Evolutionary conservation across 306 rosid species (phyloP).

Genomic region (Begonia peltatifolia): DNA sequence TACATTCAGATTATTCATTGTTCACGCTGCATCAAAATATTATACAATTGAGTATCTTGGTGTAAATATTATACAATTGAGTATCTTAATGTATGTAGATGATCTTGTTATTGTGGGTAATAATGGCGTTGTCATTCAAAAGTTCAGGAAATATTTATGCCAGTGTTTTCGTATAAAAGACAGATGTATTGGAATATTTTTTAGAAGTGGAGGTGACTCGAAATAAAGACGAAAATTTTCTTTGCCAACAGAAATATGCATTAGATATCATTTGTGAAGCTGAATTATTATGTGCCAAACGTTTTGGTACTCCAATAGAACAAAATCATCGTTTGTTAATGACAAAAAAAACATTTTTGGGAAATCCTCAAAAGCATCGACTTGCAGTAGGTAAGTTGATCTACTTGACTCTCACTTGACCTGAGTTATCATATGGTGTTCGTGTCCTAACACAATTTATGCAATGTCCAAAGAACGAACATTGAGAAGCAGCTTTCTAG

Average conservation of each 20-base stretch:
- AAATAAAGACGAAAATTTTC: background rate
- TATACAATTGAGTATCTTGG: background rate
- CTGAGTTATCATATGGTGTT: no score
- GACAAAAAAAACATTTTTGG: no score
- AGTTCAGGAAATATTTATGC: background rate
- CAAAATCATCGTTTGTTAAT: background rate
- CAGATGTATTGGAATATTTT: slow-evolving; percentile 1
- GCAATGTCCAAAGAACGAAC: no score
- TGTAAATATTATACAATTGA: no score
- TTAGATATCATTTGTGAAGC: slow-evolving; percentile 1
- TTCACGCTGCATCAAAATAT: background rate
- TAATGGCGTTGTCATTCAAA: background rate
- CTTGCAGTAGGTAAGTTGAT: no score
- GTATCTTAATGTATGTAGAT: slow-evolving; percentile 3
- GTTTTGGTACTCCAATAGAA: background rate
- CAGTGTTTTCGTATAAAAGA: slow-evolving; percentile 4
- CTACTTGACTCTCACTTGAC: no score
- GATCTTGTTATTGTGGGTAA: slow-evolving; percentile 1
- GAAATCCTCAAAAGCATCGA: no score
- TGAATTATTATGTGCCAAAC: background rate
- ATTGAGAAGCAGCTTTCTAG: no score
- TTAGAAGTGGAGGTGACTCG: slow-evolving; percentile 1
- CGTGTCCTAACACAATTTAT: no score
- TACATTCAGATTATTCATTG: slow-evolving; percentile 1
- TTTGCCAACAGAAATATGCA: slow-evolving; percentile 3